Base-by-base conservation (phyloP, 768 basidiomycete genomes). In the Mycena galericulata region DNA sequence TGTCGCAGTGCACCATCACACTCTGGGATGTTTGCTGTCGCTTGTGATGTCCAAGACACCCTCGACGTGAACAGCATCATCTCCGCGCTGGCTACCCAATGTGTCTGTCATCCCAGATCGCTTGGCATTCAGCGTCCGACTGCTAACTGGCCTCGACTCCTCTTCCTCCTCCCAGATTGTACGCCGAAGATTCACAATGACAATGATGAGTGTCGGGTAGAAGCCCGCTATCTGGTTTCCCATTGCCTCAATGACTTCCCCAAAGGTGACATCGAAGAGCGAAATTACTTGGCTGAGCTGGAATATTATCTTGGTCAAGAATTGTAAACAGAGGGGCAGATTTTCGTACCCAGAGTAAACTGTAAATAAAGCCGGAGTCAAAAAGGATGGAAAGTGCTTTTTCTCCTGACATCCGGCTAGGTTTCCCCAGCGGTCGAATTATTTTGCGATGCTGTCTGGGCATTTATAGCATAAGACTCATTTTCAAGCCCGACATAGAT, bases 91-190 rank as follows among this genome's bases (percentile, higher is more conserved):
- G 58, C 46, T 49, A 60, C 46, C 58, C 30, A 60, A 49, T 22
- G 46, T 60, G 32, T 60, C 58, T 60, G 58, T 38, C 58, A 60
- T 60, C 58, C 58, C 58, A 46, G 58, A 60, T 60, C 45, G 58
- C 30, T 27, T 60, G 46, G 46, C 17, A 60, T 60, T 49, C 58
- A 46, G 32, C 58, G 58, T 38, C 46, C 46, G 49, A n/a, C 58
- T 45, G 36, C 47, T 47, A 46, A 30, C 41, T 20, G n/a, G 54
- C 54, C 36, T 57, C 56, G 56, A 59, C n/a, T n/a, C 20, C 41
- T 30, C 56, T 41, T 58, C 56, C 8, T 60, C 59, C 59, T 60
- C 59, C 59, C 60, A 62, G 60, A 62, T 62, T 24, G 60, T 62
- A 40, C 60, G 49, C 30, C 49, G 60, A 50, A 62, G 49, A 62